Base-by-base conservation (phyloP, 2,329 filamentous ascomycete species). In the Didymella segeticola region DNA sequence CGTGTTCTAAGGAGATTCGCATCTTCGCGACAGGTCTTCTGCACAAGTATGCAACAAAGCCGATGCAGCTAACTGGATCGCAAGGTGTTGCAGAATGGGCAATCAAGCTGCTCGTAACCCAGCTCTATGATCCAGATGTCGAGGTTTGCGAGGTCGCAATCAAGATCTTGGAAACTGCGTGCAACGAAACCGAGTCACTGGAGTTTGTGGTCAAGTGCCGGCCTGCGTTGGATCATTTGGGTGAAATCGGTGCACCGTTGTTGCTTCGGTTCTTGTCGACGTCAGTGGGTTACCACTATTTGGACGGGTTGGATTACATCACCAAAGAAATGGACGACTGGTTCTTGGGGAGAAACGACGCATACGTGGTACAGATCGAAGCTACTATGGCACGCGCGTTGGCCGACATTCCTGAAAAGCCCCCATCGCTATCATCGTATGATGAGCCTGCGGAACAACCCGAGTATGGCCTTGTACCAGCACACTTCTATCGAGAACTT, bases 251-350 rank as follows among this genome's bases (percentile, higher is more conserved):
- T 2, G 95, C 96, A 14, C 95, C 96, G 1, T 80, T 99, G 19
- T 83, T 99, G 4, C 80, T 99, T 45, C 89, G 95, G 33, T 99
- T 99, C 75, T 76, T 99, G 47, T 97, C 93, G 0, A 98, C 93
- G 0, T 97, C 93, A 2, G 93, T 97, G 52, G 95, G 95, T 43
- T 99, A 99, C 70, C 93, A 98, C 74, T 99, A 99, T 74, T 82
- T 99, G 5, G 92, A 98, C 70, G 95, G 93, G 0, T 81, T 99
- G 36, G 96, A 99, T 77, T 99, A 99, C 72, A 99, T 99, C 74
- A 97, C 93, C 57, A 95, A 96, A 71, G 96, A 99, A 74, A 99
- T 99, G 95, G 95, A 99, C 64, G 96, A 99, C 76, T 99, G 95
- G 95, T 99, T 98, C 70, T 82, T 99, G 15, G 95, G 95, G 12